Conservation (phyloP, 2,329 filamentous ascomycete genomes). For the Monosporascus sp. region DNA sequence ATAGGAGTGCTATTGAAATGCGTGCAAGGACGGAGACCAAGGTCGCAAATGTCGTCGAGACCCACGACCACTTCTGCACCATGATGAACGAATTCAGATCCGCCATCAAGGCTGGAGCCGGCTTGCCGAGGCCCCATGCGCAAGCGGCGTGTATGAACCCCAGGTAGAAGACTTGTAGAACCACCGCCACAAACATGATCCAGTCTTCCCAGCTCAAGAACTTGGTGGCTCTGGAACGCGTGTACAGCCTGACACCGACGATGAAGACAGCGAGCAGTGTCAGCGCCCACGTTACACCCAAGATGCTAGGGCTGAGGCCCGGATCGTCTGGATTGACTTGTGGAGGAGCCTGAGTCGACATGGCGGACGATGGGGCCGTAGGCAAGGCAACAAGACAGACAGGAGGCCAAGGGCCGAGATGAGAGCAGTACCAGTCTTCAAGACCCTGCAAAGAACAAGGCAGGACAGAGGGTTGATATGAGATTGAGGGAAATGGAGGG, state of each 20-base stretch:
- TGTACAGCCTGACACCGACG: background rate
- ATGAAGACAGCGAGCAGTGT: background rate
- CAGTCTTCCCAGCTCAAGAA: background rate
- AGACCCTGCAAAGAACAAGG: too few relatives aligned
- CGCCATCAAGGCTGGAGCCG: too few relatives aligned
- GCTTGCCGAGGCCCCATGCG: too few relatives aligned
- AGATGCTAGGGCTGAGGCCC: background rate
- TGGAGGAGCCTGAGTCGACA: background rate
- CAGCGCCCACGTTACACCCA: background rate
- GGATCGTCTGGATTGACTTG: background rate
- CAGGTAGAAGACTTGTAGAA: background rate
- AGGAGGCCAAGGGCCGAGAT: too few relatives aligned
- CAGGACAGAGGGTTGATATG: too few relatives aligned
- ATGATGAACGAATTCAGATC: too few relatives aligned
- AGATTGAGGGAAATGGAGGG: too few relatives aligned
- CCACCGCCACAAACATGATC: conserved; percentile 1
- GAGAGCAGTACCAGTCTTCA: too few relatives aligned
- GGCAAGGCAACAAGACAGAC: background rate
- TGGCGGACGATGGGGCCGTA: background rate
- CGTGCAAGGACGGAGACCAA: too few relatives aligned
- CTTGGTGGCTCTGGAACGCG: background rate
- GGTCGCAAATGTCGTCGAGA: background rate
- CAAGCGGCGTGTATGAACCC: too few relatives aligned
- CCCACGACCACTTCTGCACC: too few relatives aligned
- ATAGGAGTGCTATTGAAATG: too few relatives aligned